Percentiles rank a stretch among this genome's conserved stretches.
These are phyloP conservation scores for Candida ortonii DNA, from an alignment of 805 yeast genomes.

Conservation along the genomic window DNA sequence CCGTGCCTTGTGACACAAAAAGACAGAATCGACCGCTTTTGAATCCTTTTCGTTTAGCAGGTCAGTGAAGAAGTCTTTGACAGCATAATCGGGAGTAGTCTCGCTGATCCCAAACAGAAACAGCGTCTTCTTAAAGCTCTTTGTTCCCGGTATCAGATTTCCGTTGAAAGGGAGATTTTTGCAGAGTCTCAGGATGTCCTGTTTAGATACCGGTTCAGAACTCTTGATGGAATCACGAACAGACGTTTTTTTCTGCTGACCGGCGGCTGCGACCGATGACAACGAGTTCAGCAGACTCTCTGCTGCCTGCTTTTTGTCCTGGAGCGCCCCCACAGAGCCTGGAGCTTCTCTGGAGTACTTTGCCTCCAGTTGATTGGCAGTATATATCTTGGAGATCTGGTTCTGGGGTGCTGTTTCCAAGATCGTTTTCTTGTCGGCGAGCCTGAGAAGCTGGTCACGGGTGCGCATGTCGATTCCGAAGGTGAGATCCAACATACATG, in stretches of 20 bases:
- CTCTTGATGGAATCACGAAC: too few relatives aligned
- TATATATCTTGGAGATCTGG: slow-evolving; percentile 48
- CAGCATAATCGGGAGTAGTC: slow-evolving; percentile 60
- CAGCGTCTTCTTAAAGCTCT: slow-evolving; percentile 47
- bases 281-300: slow-evolving; percentile 43
- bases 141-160: slow-evolving; percentile 40
- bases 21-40: slow-evolving; percentile 40
- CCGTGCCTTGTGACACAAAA: slow-evolving; percentile 54
- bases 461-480: slow-evolving; percentile 77
- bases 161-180: slow-evolving; percentile 70
- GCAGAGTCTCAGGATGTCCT: slow-evolving; percentile 51
- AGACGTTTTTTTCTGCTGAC: too few relatives aligned
- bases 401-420: slow-evolving; percentile 36
- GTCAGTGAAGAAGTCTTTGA: slow-evolving; percentile 48
- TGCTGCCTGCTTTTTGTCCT: slow-evolving; percentile 35
- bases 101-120: slow-evolving; percentile 75
- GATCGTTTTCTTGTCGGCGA: slow-evolving; percentile 40
- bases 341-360: slow-evolving; percentile 29
- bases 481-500: slow-evolving; percentile 78
- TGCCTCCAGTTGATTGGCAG: slow-evolving; percentile 46
- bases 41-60: slow-evolving; percentile 16
- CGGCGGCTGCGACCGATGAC: too few relatives aligned
- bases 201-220: slow-evolving; percentile 23
- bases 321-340: slow-evolving; percentile 22
- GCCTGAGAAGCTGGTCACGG: slow-evolving; percentile 74